Base-by-base conservation (phyloP, 2,329 filamentous ascomycete species). In the Bretziella fagacearum region DNA sequence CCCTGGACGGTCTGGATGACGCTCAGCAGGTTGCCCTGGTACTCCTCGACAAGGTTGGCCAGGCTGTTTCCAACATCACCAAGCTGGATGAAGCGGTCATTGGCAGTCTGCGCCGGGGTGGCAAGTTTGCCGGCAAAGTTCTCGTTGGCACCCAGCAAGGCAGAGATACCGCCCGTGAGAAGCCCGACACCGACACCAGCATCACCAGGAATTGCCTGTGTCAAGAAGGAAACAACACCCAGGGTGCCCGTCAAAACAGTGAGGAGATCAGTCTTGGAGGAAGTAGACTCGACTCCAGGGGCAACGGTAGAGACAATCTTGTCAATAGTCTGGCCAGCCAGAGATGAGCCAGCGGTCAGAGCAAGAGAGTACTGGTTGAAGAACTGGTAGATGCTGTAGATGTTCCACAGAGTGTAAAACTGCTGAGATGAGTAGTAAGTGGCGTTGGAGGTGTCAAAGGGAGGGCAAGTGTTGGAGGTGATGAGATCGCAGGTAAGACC, bases 381-480 rank as follows among this genome's bases (percentile, higher is more conserved):
- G 48, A 56, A 57, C 26, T 57, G 56, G 46, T 54, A 55, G 3
- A 57, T 46, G 11, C 54, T 52, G 45, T 57, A 56, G 13, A 57
- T 57, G 51, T 57, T 57, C 55, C 56, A 57, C 8, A 57, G 53
- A 10, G 54, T 47, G 42, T 57, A 57, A 40, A 57, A 57, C 20
- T 57, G 55, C 35, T 57, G 55, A 3, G 53, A 20, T 6, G 53
- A 55, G 4, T 50, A 48, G 49, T 57, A 57, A 3, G 49, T 33
- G 15, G 26, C 52, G 11, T 49, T 50, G 4, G 52, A 50, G 10
- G 53, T 53, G 40, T 30, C 40, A 5, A 49, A 49, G 1, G 55
- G 51, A 2, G 53, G 51, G 32, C 55, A 57, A 1, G 55, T 57
- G n/a, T 52, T 52, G 3, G 54, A 53, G 15, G 53, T 56, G 25